Percentiles rank a stretch among this genome's conserved stretches.
These are phyloP conservation scores for Adenanthera pavonina DNA, from an alignment of 306 rosid genomes.

Conservation along the genomic window DNA sequence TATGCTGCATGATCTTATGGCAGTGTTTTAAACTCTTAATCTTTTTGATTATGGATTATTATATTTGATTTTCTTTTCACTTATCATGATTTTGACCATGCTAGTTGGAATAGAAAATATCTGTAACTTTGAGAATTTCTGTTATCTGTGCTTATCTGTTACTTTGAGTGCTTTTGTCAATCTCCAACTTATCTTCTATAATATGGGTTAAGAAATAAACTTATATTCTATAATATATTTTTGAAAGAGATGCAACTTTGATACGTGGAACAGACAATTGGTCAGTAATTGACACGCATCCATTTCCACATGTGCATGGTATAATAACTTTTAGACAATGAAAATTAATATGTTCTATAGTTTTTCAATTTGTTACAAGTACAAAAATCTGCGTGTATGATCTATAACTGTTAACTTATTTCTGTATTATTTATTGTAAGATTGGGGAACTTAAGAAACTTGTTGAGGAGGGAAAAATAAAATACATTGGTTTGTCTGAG, in stretches of 20 bases:
- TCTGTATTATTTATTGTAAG: constrained; percentile 26
- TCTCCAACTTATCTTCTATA: too few relatives aligned
- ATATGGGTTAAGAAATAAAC: too few relatives aligned
- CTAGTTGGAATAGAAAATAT: not conserved
- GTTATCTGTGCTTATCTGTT: not conserved
- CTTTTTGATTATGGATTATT: too few relatives aligned
- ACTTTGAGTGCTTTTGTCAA: not conserved
- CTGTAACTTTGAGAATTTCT: not conserved
- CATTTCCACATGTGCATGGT: not conserved
- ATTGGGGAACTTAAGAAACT: constrained; percentile 65
- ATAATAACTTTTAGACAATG: not conserved
- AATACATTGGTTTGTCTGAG: constrained; percentile 65
- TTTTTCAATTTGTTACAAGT: not conserved
- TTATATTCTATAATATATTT: too few relatives aligned
- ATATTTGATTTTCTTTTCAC: too few relatives aligned
- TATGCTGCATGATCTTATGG: too few relatives aligned
- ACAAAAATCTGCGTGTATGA: not conserved
- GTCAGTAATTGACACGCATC: not conserved
- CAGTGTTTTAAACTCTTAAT: too few relatives aligned
- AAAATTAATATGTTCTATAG: not conserved
- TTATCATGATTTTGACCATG: too few relatives aligned
- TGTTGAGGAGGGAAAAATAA: constrained; percentile 65
- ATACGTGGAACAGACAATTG: not conserved
- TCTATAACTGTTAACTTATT: not conserved
- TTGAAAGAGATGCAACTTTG: not conserved